Evolutionary conservation across 2,329 filamentous ascomycete genomes (phyloP), one percentile per base, ranked within the genome.

Genomic region (Helicocarpus griseus): DNA sequence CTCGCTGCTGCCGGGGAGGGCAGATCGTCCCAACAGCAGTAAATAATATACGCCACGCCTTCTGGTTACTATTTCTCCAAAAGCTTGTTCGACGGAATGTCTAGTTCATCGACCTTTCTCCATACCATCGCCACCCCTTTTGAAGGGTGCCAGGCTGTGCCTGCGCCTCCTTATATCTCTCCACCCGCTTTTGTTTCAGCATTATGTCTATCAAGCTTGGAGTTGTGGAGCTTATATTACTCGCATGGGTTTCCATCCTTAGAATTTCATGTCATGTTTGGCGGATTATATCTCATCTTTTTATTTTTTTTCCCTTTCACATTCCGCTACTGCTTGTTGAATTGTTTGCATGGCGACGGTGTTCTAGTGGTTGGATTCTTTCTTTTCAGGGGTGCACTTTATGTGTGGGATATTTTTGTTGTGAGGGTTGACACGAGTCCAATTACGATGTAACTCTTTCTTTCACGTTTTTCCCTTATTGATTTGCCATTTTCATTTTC

Each of bases 1-100:
- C 47, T 58, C 39, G 36, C 53, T 14, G 50, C 47, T 19, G 55
- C 51, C 19, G 56, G 52, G 35, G 47, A 41, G 9, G 39, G 43
- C 29, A 21, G 41, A 21, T 52, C 53, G 51, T n/a, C 40, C 21
- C 45, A 47, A 35, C 31, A 24, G 4, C 33, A n/a, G 36, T 39
- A n/a, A 14, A 47, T 35, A 36, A 36, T 14, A 29, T 21, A 47
- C 31, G 17, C 31, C 28, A 33, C 21, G 6, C n/a, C 29, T 17
- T 22, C 21, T 36, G 1, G 6, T 14, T 26, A n/a, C 19, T 9
- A 13, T 8, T 26, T n/a, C 13, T 36, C 11, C 14, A 29, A 14
- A 38, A 41, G 17, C 14, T 19, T 19, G 8, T 19, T 39, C 17
- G 36, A 39, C 17, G 13, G 29, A 13, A 31, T 31, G 29, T 31